Evolutionary conservation across 345 rosid species (phyloP), one percentile per base, ranked within the genome.

Genomic region (Salix arbutifolia): DNA sequence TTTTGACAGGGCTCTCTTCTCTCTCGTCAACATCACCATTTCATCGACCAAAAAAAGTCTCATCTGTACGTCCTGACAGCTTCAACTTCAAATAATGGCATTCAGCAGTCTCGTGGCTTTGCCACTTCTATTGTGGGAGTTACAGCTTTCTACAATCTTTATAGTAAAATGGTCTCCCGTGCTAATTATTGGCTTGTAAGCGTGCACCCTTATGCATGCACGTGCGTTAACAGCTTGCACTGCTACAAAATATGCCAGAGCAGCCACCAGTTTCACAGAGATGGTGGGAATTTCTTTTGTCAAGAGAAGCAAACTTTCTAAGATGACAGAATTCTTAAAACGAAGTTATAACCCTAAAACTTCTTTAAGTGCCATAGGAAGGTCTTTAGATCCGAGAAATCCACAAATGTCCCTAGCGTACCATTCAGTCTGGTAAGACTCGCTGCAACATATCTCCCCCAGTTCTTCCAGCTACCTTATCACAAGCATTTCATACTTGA

Each of bases 121-220:
- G 58, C 11, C 28, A 7, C 28, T 28, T 14, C 19, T 26, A 44
- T 38, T 42, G 58, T 66, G 79, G 75, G 75, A 67, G 81, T 28
- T 60, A 71, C 81, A 74, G 33, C 67, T 71, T 61, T 72, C 78
- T 42, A 72, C 79, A 26, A 40, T n/a, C 38, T 74, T 25, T 33
- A 67, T n/a, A 21, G 71, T 40, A 53, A 25, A 48, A 28, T 50
- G 70, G 35, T 9, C 58, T 13, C 0, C 44, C 74, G 38, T 73
- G 46, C 53, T 19, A n/a, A 12, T 44, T 21, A 16, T 9, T 6
- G 69, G 40, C 67, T 25, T 13, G 21, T 12, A 14, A 31, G 23
- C 28, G 19, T 31, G 74, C 64, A 21, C 48, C 21, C 73, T 9
- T 19, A 11, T 28, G 67, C 6, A 68, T 58, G 26, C 56, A 2